Percentiles rank a stretch among this genome's conserved stretches.
These are phyloP conservation scores for Lignosus rhinocerotis DNA, from an alignment of 1,284 basidiomycete genomes.

Conservation along the genomic window DNA sequence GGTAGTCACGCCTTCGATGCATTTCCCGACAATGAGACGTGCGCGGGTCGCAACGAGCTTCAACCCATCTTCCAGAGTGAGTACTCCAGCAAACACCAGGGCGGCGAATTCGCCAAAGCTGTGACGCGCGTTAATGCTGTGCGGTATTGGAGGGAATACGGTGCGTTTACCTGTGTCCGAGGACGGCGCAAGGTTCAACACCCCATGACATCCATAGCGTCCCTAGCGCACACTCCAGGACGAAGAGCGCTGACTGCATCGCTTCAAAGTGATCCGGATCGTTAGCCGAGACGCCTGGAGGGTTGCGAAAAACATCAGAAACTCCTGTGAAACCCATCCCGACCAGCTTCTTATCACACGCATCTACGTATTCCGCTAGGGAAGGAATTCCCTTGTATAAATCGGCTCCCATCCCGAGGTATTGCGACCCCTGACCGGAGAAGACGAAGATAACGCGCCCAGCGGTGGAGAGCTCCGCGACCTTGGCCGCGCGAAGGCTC, in stretches of 20 bases:
- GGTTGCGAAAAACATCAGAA: constrained; percentile 41
- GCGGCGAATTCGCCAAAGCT: constrained; percentile 76
- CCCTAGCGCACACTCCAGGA: constrained; percentile 61
- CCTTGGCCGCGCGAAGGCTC: constrained; percentile 40
- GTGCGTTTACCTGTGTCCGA: constrained; percentile 64
- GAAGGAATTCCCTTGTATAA: constrained; percentile 50
- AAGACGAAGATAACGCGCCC: constrained; percentile 60
- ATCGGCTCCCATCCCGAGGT: constrained; percentile 59
- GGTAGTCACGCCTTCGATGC: constrained; percentile 45
- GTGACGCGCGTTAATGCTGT: not conserved
- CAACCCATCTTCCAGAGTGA: constrained; percentile 56
- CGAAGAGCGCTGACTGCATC: constrained; percentile 56
- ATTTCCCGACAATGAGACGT: constrained; percentile 51
- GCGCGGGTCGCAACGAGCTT: constrained; percentile 59
- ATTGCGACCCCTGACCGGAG: constrained; percentile 70
- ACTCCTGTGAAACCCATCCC: constrained; percentile 53
- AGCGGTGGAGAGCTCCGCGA: constrained; percentile 31
- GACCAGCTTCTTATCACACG: constrained; percentile 53
- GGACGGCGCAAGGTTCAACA: constrained; percentile 51
- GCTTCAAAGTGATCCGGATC: constrained; percentile 41
- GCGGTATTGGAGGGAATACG: not conserved
- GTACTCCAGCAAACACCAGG: constrained; percentile 55
- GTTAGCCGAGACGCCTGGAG: constrained; percentile 21
- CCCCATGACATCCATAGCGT: constrained; percentile 69
- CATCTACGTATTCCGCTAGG: constrained; percentile 53